phyloP scores from a whole-genome alignment of 2,329 filamentous ascomycete genomes.

The Simplicillium sp. region DNA sequence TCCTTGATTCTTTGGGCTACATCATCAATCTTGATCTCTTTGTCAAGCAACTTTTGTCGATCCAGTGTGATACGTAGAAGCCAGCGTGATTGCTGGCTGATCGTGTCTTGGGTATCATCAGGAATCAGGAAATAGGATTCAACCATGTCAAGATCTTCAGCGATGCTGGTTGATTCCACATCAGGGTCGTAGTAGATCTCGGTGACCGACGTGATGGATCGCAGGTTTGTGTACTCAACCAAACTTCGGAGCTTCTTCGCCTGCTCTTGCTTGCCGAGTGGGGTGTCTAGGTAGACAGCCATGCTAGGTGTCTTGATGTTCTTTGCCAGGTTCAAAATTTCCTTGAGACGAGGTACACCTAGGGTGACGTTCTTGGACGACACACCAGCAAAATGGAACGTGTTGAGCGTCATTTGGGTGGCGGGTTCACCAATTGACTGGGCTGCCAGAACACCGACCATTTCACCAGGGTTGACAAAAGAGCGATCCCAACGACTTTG shows the following conservation, averaged over 20 bases:
- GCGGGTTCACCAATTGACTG: constrained; percentile 98
- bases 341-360: constrained; percentile 97
- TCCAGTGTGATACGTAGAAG: constrained; percentile 87
- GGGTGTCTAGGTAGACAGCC: constrained; percentile 72
- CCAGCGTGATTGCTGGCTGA: constrained; percentile 84
- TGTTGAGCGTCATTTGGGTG: constrained; percentile 99
- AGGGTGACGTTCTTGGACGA: constrained; percentile 99
- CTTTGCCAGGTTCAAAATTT: constrained; percentile 95
- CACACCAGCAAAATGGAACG: constrained; percentile 99
- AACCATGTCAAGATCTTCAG: constrained; percentile 85
- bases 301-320: constrained; percentile 99
- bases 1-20: constrained; percentile 85
- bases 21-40: constrained; percentile 82
- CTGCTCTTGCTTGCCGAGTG: constrained; percentile 60
- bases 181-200: constrained; percentile 98
- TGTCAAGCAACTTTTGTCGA: constrained; percentile 90
- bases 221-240: constrained; percentile 90
- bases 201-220: constrained; percentile 81
- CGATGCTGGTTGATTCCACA: constrained; percentile 74
- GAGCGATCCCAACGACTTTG: constrained; percentile 81
- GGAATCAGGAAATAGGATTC: constrained; percentile 95
- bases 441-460: constrained; percentile 95
- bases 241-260: constrained; percentile 80
- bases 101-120: constrained; percentile 55
- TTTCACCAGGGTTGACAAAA: constrained; percentile 86